Evolutionary conservation across 2,329 filamentous ascomycete species (phyloP), one percentile per base, ranked within the genome.

Genomic region (Colletotrichum acutatum): DNA sequence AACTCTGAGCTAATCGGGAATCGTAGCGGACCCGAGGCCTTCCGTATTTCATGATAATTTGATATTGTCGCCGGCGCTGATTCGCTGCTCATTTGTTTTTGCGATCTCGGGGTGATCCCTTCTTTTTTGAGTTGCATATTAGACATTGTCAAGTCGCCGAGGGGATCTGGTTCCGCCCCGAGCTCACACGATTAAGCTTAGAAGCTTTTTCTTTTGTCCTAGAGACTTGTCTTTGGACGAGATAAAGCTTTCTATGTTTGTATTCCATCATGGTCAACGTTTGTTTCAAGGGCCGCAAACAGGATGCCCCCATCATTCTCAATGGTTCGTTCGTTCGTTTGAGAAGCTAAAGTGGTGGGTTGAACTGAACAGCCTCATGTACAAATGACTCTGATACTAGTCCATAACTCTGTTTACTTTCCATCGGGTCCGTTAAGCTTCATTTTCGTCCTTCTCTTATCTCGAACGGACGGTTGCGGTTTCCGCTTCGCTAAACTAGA

Each of bases 141-240:
- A n/a, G 26, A 11, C n/a, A 56, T 14, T 14, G 24, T 28, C 24
- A 26, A 16, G 7, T 56, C 24, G 53, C 24, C 53, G 53, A 24
- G 3, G 22, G 53, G 53, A 14, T 28, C 53, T 56, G n/a, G 11
- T 56, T 28, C 26, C 26, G 53, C 53, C 24, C 53, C 53, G 82
- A 56, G 53, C 24, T 56, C n/a, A 8, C 42, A 9, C 19, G 2
- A n/a, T 49, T 49, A 49, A 22, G 42, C 42, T 49, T 19, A 22
- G 42, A 49, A 49, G 19, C 42, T 49, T 22, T 49, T 4, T 1
- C 42, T 49, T 49, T 5, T 49, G 19, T 49, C 42, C 16, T 9
- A 49, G 19, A 22, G 16, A 19, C 8, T 22, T 4, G 8, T 49
- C 4, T n/a, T 49, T 49, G 19, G 42, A 49, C 42, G 42, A 49